These are phyloP conservation scores for Pochonia chlamydosporia DNA, from an alignment of 2,329 filamentous ascomycete genomes.

Conservation along the genomic window DNA sequence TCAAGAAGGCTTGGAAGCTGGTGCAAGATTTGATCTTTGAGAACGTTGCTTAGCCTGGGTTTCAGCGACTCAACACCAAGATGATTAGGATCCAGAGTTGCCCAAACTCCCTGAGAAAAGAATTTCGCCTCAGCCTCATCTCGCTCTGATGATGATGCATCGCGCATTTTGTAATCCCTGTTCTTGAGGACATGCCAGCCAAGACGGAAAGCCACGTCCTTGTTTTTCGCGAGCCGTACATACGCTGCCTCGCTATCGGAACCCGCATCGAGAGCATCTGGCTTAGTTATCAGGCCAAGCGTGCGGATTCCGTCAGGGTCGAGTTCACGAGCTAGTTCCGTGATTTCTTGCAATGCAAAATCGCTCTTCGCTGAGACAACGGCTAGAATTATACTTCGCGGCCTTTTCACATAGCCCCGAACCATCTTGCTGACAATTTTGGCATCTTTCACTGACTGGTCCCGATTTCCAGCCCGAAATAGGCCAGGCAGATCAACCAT, in stretches of 20 bases:
- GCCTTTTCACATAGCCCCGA: conserved; percentile 48
- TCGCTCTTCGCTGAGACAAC: conserved; percentile 51
- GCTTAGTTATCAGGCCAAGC: conserved; percentile 52
- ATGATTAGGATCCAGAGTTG: conserved; percentile 21
- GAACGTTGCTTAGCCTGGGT: conserved; percentile 42
- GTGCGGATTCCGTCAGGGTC: conserved; percentile 32
- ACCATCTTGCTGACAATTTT: conserved; percentile 29
- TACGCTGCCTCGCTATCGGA: conserved; percentile 36
- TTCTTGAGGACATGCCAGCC: conserved; percentile 51
- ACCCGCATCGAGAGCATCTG: conserved; percentile 29
- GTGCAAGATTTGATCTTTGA: conserved; percentile 39
- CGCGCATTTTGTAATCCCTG: conserved; percentile 25
- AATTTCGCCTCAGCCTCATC: conserved; percentile 36
- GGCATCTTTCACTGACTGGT: conserved; percentile 31
- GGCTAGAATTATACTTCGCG: conserved; percentile 54
- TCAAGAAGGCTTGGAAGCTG: conserved; percentile 39
- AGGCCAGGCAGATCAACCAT: conserved; percentile 54
- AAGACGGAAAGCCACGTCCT: conserved; percentile 39
- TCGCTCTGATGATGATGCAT: conserved; percentile 24
- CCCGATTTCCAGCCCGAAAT: conserved; percentile 38
- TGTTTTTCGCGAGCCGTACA: conserved; percentile 37
- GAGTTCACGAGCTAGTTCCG: conserved; percentile 4
- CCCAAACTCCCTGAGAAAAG: conserved; percentile 37
- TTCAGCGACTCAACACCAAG: conserved; percentile 45
- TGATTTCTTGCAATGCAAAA: conserved; percentile 48